These are phyloP conservation scores for Ustilago esculenta DNA, from an alignment of 1,284 basidiomycete genomes.

Conservation along the genomic window DNA sequence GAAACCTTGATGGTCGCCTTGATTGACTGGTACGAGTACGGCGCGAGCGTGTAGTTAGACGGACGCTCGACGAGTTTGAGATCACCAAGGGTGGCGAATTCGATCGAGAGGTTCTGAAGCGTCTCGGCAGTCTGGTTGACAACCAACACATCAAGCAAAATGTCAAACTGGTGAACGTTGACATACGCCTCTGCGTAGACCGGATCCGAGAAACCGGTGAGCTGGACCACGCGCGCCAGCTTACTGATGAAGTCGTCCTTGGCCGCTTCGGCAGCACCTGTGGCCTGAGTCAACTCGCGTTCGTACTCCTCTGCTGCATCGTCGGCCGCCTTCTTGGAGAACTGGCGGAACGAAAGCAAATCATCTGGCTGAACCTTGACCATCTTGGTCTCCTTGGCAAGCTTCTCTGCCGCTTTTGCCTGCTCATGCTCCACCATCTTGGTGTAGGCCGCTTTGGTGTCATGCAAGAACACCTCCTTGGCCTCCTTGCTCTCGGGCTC, in stretches of 20 bases:
- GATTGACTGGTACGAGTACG: conserved; percentile 97
- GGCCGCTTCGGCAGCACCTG: conserved; percentile 78
- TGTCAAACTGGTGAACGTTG: conserved; percentile 98
- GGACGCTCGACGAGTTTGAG: conserved; percentile 97
- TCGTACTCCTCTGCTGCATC: conserved; percentile 75
- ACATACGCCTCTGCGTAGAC: conserved; percentile 99
- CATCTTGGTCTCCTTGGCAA: conserved; percentile 79
- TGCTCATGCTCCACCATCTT: conserved; percentile 89
- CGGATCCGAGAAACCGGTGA: conserved; percentile 97
- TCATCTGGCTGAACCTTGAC: conserved; percentile 90
- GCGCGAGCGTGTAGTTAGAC: conserved; percentile 88
- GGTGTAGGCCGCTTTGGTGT: conserved; percentile 91
- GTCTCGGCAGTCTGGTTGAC: conserved; percentile 97
- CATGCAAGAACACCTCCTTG: conserved; percentile 85
- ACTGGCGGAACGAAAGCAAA: conserved; percentile 88
- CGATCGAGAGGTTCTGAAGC: conserved; percentile 93
- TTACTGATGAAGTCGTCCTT: conserved; percentile 97
- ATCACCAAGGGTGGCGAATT: conserved; percentile 97
- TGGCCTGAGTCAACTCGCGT: conserved; percentile 87
- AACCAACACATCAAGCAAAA: conserved; percentile 88
- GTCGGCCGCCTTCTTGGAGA: conserved; percentile 83
- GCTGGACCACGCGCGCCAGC: conserved; percentile 90
- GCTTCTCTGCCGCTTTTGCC: conserved; percentile 78
- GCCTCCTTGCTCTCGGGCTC: conserved; percentile 73
- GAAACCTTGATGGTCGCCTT: conserved; percentile 95